Evolutionary conservation across 192 early-diverging fungal genomes (phyloP).

Genomic region (Podila verticillata): DNA sequence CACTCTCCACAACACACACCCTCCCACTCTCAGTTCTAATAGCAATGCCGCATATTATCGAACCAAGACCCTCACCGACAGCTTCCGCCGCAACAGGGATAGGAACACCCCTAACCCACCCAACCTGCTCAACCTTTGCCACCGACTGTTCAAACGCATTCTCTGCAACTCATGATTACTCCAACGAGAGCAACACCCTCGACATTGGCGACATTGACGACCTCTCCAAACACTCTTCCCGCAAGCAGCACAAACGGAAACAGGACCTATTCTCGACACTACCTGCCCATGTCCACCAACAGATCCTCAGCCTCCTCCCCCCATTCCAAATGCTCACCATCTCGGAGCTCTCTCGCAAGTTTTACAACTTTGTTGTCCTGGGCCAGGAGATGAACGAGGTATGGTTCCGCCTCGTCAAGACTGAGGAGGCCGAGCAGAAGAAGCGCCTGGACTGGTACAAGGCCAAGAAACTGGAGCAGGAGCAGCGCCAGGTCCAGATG

Average conservation of each 20-base stretch:
- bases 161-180: not conserved
- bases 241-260: not conserved
- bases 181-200: not conserved
- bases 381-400: conserved; percentile 51
- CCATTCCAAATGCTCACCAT: conserved; percentile 50
- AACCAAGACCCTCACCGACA: conserved; percentile 36
- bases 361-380: conserved; percentile 45
- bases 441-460: conserved; percentile 41
- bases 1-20: too few relatives aligned
- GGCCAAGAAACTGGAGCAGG: conserved; percentile 35
- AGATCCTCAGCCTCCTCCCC: conserved; percentile 24
- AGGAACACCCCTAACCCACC: conserved; percentile 8
- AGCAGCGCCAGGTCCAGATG: conserved; percentile 41
- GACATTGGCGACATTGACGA: not conserved
- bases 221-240: not conserved
- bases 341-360: conserved; percentile 48
- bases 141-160: not conserved
- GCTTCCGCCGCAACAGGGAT: conserved; percentile 29
- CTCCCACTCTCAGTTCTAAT: not conserved
- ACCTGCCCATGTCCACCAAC: conserved; percentile 28
- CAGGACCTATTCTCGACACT: conserved; percentile 28
- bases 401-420: conserved; percentile 47
- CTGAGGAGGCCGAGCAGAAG: conserved; percentile 43
- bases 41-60: conserved; percentile 37
- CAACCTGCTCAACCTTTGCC: not conserved